Evolutionary conservation across 352 stramenopile genomes (phyloP).

Genomic region (Globisporangium camurandrum): DNA sequence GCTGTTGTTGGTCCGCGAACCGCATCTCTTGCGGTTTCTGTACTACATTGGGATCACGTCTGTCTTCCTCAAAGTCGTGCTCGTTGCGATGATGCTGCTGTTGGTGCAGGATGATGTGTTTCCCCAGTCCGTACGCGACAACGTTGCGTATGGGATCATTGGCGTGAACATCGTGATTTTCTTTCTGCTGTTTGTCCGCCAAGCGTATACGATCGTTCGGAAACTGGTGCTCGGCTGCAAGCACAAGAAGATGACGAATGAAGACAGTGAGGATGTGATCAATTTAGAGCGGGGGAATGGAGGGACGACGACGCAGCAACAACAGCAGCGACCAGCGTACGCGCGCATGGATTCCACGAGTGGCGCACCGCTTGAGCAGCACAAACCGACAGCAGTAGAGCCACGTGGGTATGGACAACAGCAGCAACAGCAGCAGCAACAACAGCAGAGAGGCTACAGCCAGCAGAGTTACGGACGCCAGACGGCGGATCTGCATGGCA

Average conservation of each 20-base stretch:
- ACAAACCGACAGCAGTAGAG: too few species aligned
- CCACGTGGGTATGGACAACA: too few species aligned
- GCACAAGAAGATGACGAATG: constrained; percentile 22
- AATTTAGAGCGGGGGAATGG: constrained; percentile 49
- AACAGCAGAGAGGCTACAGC: too few species aligned
- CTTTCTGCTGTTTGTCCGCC: constrained; percentile 67
- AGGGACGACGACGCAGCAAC: constrained; percentile 2
- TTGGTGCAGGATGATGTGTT: constrained; percentile 76
- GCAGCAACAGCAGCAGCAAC: not conserved
- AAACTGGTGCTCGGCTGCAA: constrained; percentile 50
- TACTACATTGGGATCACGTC: constrained; percentile 78
- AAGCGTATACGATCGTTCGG: constrained; percentile 70
- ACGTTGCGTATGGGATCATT: constrained; percentile 82
- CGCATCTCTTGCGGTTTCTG: constrained; percentile 72
- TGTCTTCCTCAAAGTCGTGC: constrained; percentile 76
- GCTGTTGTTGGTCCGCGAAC: constrained; percentile 58
- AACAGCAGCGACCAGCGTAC: constrained; percentile 8
- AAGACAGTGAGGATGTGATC: constrained; percentile 21
- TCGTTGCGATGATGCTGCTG: constrained; percentile 76
- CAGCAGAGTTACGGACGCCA: too few species aligned
- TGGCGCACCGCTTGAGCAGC: constrained; percentile 8
- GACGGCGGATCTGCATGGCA: too few species aligned
- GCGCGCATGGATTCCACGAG: constrained; percentile 15
- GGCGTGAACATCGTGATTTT: constrained; percentile 82
- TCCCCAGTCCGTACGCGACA: constrained; percentile 70